These are phyloP conservation scores for Acacia crassicarpa DNA, from an alignment of 306 rosid genomes.

Conservation along the genomic window DNA sequence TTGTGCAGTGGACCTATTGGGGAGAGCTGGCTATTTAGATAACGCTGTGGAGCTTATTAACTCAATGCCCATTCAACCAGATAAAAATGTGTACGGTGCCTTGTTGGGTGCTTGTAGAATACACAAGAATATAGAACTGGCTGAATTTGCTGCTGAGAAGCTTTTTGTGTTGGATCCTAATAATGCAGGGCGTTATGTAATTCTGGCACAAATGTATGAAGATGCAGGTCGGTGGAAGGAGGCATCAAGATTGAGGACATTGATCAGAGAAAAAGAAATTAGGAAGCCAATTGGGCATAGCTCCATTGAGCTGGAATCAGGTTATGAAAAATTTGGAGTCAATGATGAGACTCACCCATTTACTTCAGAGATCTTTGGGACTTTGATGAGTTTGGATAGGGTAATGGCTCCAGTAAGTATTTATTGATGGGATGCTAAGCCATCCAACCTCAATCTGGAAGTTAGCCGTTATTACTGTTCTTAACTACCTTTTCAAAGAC, in stretches of 20 bases:
- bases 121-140: conserved; percentile 63
- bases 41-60: conserved; percentile 56
- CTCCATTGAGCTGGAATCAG: conserved; percentile 64
- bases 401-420: conserved; percentile 41
- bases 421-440: not conserved
- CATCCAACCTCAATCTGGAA: not conserved
- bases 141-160: conserved; percentile 68
- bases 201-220: conserved; percentile 76
- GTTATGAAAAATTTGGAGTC: conserved; percentile 51
- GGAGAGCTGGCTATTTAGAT: conserved; percentile 70
- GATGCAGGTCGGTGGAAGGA: conserved; percentile 69
- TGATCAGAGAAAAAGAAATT: conserved; percentile 62
- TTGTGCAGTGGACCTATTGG: conserved; percentile 78
- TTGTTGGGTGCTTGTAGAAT: conserved; percentile 80
- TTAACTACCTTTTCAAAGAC: not conserved
- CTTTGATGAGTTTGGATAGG: conserved; percentile 49
- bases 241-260: conserved; percentile 69
- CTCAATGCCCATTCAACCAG: conserved; percentile 72
- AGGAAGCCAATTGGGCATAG: conserved; percentile 71
- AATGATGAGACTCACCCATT: conserved; percentile 63
- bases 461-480: not conserved
- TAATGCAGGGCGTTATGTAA: conserved; percentile 62
- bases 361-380: conserved; percentile 49
- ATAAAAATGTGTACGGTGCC: conserved; percentile 74
- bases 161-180: conserved; percentile 61